phyloP scores from a whole-genome alignment of 441 rosid species.

The Erodium moschatum region DNA sequence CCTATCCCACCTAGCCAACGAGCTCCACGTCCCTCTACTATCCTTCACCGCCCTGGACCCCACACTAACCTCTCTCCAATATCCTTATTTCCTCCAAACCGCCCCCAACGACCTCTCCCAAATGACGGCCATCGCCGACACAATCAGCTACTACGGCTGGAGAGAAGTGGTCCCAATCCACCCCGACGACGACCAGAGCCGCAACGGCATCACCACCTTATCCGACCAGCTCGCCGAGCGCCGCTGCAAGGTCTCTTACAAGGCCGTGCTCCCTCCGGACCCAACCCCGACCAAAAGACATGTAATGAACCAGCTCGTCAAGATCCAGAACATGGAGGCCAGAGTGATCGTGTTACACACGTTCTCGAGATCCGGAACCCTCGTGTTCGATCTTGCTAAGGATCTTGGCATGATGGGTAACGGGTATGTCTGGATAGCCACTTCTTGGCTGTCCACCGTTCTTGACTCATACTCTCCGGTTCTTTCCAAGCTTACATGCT shows the following conservation, averaged over 20 bases:
- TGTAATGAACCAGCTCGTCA: constrained; percentile 48
- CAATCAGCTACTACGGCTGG: constrained; percentile 59
- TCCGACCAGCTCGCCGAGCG: constrained; percentile 60
- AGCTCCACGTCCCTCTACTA: constrained; percentile 57
- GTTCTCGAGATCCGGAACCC: constrained; percentile 35
- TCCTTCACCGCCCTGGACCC: constrained; percentile 84
- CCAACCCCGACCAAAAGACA: constrained; percentile 42
- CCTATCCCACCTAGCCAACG: constrained; percentile 53
- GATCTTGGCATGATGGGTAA: constrained; percentile 18
- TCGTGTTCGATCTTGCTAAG: constrained; percentile 50
- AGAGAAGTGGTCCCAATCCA: constrained; percentile 74
- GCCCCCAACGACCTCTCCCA: constrained; percentile 63
- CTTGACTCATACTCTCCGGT: constrained; percentile 35
- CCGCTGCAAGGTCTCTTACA: constrained; percentile 57
- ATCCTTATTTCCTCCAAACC: constrained; percentile 72
- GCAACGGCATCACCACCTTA: constrained; percentile 37
- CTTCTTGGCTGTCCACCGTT: constrained; percentile 62
- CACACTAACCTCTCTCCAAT: constrained; percentile 61
- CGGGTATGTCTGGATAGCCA: constrained; percentile 81
- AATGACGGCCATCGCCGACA: constrained; percentile 74
- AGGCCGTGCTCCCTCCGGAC: constrained; percentile 48
- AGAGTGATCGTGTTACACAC: constrained; percentile 61
- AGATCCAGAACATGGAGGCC: constrained; percentile 62
- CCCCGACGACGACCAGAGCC: constrained; percentile 45
- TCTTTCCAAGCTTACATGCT: no score